These are phyloP conservation scores for Capsaspora owczarzaki DNA, from an alignment of 78 protist genomes.

Conservation along the genomic window DNA sequence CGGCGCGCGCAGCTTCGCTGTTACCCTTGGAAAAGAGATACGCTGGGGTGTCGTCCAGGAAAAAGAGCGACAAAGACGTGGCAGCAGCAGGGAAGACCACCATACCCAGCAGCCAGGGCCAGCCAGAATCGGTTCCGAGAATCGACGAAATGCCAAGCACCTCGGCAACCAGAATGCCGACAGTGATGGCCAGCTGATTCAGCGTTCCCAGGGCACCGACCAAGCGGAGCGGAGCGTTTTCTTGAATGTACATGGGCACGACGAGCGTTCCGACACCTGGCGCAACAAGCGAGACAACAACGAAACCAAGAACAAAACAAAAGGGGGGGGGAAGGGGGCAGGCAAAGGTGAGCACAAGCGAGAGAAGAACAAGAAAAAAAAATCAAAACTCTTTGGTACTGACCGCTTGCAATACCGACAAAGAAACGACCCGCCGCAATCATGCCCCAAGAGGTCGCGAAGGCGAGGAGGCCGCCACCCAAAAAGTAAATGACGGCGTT, in stretches of 20 bases:
- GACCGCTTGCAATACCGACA: neutral
- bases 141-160: neutral
- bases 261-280: neutral
- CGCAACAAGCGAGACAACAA: neutral
- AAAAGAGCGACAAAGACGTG: neutral
- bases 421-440: neutral
- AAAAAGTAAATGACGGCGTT: neutral
- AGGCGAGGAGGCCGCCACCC: neutral
- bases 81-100: neutral
- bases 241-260: slow-evolving; percentile 1
- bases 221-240: neutral
- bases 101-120: neutral
- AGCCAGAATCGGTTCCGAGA: neutral
- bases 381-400: too few species aligned
- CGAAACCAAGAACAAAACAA: too few species aligned
- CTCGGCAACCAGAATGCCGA: neutral
- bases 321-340: too few species aligned
- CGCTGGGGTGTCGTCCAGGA: neutral
- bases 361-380: too few species aligned
- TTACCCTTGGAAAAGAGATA: neutral
- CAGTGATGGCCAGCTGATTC: slow-evolving; percentile 7
- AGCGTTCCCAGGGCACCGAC: slow-evolving; percentile 1
- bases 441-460: neutral
- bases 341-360: too few species aligned
- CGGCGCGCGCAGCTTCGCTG: neutral